Conservation (phyloP, 192 early-diverging fungal genomes). For the Phycomyces nitens region DNA sequence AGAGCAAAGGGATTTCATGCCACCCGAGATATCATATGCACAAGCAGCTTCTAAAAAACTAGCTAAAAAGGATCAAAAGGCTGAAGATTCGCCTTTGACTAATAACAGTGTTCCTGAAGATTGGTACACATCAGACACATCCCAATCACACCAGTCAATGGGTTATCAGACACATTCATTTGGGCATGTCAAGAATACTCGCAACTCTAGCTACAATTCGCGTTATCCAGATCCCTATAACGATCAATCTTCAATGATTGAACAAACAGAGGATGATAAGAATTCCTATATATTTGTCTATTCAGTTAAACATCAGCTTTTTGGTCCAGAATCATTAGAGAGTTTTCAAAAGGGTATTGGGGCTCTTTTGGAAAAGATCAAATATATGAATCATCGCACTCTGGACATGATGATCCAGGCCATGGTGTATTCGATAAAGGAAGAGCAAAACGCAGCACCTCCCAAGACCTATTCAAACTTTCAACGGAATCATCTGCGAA, state of each 20-base stretch:
- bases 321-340: neutral
- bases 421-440: neutral
- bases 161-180: too few relatives aligned
- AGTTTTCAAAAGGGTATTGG: neutral
- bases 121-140: too few relatives aligned
- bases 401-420: neutral
- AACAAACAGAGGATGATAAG: neutral
- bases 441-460: neutral
- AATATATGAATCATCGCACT: neutral
- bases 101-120: too few relatives aligned
- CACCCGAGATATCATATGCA: too few relatives aligned
- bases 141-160: too few relatives aligned
- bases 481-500: neutral
- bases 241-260: neutral
- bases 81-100: too few relatives aligned
- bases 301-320: neutral
- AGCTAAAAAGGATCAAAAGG: too few relatives aligned
- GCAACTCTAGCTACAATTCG: too few relatives aligned
- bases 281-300: neutral
- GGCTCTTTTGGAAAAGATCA: neutral
- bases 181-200: too few relatives aligned
- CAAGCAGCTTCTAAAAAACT: too few relatives aligned
- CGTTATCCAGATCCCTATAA: too few relatives aligned
- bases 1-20: neutral
- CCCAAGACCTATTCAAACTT: neutral